These are phyloP conservation scores for Cladosporium sp. DNA, from an alignment of 2,329 filamentous ascomycete species.

Conservation along the genomic window DNA sequence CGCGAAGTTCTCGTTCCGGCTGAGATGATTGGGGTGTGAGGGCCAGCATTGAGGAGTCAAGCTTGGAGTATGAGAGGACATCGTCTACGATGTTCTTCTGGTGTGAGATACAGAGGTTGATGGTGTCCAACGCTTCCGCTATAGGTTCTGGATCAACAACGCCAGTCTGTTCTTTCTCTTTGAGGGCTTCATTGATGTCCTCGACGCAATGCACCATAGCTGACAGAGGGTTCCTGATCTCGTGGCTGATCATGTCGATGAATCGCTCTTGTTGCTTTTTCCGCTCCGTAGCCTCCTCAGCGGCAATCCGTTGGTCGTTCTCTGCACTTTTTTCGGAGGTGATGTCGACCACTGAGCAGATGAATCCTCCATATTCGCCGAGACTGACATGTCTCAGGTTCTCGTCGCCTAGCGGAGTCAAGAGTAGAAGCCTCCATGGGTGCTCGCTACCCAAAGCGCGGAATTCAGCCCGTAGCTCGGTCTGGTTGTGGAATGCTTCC, in stretches of 20 bases:
- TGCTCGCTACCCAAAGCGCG: constrained; percentile 37
- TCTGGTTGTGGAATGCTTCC: constrained; percentile 41
- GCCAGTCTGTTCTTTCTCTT: constrained; percentile 23
- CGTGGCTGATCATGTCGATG: constrained; percentile 46
- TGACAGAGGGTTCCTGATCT: constrained; percentile 34
- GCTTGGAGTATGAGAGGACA: constrained; percentile 47
- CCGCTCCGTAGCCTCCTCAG: constrained; percentile 38
- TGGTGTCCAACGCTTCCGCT: constrained; percentile 36
- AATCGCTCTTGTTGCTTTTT: constrained; percentile 41
- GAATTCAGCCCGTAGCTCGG: constrained; percentile 46
- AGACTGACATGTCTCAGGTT: constrained; percentile 34
- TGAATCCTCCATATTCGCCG: constrained; percentile 43
- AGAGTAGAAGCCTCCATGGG: constrained; percentile 45
- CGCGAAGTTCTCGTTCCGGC: constrained; percentile 25
- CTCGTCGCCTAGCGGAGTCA: constrained; percentile 45
- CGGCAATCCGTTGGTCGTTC: constrained; percentile 43
- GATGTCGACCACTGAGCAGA: constrained; percentile 49
- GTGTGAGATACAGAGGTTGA: constrained; percentile 48
- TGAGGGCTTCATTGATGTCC: constrained; percentile 40
- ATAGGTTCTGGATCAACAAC: constrained; percentile 15
- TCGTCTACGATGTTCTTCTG: constrained; percentile 53
- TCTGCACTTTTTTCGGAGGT: constrained; percentile 48
- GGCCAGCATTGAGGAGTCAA: constrained; percentile 46
- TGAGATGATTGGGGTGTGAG: constrained; percentile 27
- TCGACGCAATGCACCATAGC: constrained; percentile 46